Evolutionary conservation across 441 rosid species (phyloP).

Genomic region (Pelargonium citronellum): DNA sequence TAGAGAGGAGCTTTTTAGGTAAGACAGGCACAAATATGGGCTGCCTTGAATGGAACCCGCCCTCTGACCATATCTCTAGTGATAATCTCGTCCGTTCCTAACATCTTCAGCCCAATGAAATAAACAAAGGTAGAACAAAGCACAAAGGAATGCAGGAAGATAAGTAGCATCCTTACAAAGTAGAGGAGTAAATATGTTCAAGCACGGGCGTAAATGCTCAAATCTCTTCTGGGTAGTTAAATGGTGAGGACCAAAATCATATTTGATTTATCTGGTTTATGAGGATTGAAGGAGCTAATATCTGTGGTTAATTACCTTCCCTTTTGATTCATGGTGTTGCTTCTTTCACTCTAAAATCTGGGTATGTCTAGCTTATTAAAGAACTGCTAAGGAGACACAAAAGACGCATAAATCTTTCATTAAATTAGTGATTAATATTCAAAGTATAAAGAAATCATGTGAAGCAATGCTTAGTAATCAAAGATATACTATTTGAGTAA

Average conservation of each 20-base stretch:
- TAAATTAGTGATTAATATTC: not conserved
- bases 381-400: not conserved
- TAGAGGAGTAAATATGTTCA: too few species aligned
- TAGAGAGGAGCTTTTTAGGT: not conserved
- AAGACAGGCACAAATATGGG: not conserved
- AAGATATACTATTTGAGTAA: not conserved
- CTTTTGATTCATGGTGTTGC: not conserved
- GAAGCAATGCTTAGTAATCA: not conserved
- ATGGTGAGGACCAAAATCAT: not conserved
- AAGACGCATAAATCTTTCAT: not conserved
- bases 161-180: not conserved
- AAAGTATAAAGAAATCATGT: not conserved
- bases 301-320: not conserved
- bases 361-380: not conserved
- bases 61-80: too few species aligned
- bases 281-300: constrained; percentile 4
- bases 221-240: too few species aligned
- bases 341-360: not conserved
- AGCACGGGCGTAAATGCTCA: too few species aligned
- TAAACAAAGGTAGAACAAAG: not conserved
- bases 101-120: not conserved
- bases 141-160: not conserved
- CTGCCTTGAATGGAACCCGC: not conserved
- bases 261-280: not conserved
- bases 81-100: too few species aligned